These are phyloP conservation scores for Fusarium solani-melongenae DNA, from an alignment of 2,329 filamentous ascomycete species.

Conservation along the genomic window DNA sequence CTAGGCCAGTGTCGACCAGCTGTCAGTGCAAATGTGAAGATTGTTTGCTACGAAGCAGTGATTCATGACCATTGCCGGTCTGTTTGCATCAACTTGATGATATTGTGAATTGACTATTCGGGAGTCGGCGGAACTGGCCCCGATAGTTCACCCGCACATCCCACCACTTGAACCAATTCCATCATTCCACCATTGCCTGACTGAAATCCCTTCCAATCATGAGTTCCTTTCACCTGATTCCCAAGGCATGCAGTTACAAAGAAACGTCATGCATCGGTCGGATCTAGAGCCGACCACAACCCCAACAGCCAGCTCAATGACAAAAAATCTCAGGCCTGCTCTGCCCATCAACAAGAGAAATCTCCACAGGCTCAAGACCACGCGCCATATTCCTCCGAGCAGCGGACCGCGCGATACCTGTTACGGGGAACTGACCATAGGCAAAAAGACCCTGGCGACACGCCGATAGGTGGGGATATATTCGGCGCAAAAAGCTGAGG, in stretches of 20 bases:
- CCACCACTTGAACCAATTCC: background rate
- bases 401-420: constrained; percentile 16
- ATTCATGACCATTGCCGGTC: background rate
- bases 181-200: background rate
- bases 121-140: background rate
- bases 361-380: constrained; percentile 23
- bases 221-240: background rate
- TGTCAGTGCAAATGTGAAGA: background rate
- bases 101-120: background rate
- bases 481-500: constrained; percentile 18
- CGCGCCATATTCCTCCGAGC: constrained; percentile 27
- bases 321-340: background rate
- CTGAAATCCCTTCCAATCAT: background rate
- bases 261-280: background rate
- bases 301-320: background rate
- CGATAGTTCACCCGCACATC: background rate
- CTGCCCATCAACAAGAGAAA: background rate
- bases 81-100: background rate
- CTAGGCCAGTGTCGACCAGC: constrained; percentile 1
- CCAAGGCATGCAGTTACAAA: background rate
- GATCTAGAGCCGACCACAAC: background rate
- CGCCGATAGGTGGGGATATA: constrained; percentile 44
- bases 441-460: constrained; percentile 21
- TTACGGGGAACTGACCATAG: constrained; percentile 12
- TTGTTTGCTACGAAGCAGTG: background rate